A percentile compares a stretch with the other conserved stretches of the same genome.
These are phyloP conservation scores for Hsuehochloa calcarea DNA, from an alignment of 176 grass and related monocot genomes.

Conservation along the genomic window DNA sequence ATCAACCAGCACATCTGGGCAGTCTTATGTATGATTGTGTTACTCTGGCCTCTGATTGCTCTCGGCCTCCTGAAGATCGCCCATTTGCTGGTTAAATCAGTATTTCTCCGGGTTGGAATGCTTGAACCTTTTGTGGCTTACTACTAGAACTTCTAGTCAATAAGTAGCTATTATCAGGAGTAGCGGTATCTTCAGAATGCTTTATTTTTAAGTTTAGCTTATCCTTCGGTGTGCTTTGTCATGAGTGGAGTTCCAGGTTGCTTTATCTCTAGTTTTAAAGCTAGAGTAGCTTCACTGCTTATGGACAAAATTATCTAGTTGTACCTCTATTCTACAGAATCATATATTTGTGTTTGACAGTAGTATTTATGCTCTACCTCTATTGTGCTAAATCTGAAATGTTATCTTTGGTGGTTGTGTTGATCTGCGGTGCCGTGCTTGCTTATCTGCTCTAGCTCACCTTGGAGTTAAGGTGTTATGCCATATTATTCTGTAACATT, in stretches of 20 bases:
- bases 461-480: slow-evolving; percentile 31
- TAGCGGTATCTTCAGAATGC: slow-evolving; percentile 57
- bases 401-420: slow-evolving; percentile 37
- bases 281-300: slow-evolving; percentile 59
- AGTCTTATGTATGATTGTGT: slow-evolving; percentile 39
- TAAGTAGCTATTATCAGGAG: slow-evolving; percentile 54
- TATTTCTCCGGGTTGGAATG: slow-evolving; percentile 62
- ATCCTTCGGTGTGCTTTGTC: slow-evolving; percentile 46
- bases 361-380: slow-evolving; percentile 46
- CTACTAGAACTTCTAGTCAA: slow-evolving; percentile 56
- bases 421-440: slow-evolving; percentile 30
- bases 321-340: slow-evolving; percentile 51
- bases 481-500: not conserved
- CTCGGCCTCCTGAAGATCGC: slow-evolving; percentile 29
- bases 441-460: slow-evolving; percentile 15
- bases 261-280: slow-evolving; percentile 59
- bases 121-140: slow-evolving; percentile 65
- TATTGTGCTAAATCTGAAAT: slow-evolving; percentile 22
- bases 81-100: slow-evolving; percentile 44
- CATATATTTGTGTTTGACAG: slow-evolving; percentile 48
- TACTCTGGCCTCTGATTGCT: slow-evolving; percentile 26
- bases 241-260: slow-evolving; percentile 52
- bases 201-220: slow-evolving; percentile 49
- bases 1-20: slow-evolving; percentile 34
- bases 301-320: slow-evolving; percentile 64